These are phyloP conservation scores for Curvularia verruculosa DNA, from an alignment of 2,329 filamentous ascomycete species.

Conservation along the genomic window DNA sequence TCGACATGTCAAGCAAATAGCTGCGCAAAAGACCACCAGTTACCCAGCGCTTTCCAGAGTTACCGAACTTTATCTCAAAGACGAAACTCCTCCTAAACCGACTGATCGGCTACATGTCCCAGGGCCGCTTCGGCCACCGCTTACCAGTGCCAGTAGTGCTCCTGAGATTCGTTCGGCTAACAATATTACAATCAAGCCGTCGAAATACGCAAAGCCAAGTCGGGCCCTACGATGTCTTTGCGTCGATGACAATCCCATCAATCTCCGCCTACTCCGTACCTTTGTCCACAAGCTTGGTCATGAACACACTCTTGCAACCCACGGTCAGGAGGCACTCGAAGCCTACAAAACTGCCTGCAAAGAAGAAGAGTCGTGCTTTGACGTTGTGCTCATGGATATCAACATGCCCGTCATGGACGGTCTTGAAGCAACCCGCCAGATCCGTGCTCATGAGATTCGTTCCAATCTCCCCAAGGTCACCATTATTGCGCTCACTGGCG, in stretches of 20 bases:
- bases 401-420: conserved; percentile 50
- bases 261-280: conserved; percentile 45
- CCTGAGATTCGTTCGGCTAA: conserved; percentile 37
- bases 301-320: conserved; percentile 40
- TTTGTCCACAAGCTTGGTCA: conserved; percentile 47
- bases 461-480: conserved; percentile 51
- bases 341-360: conserved; percentile 30
- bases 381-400: conserved; percentile 47
- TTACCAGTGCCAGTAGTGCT: conserved; percentile 39
- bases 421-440: conserved; percentile 48
- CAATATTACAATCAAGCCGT: conserved; percentile 25
- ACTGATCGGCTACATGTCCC: conserved; percentile 13
- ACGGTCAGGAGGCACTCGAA: conserved; percentile 48
- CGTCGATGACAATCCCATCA: conserved; percentile 51
- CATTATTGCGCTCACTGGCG: conserved; percentile 61
- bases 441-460: conserved; percentile 55
- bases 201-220: conserved; percentile 21
- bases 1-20: conserved; percentile 33
- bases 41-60: conserved; percentile 26
- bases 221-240: conserved; percentile 42
- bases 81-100: conserved; percentile 28
- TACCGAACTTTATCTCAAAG: conserved; percentile 35
- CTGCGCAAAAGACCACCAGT: conserved; percentile 16
- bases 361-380: conserved; percentile 26
- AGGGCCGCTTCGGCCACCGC: conserved; percentile 30